A percentile compares a stretch with the other conserved stretches of the same genome.
Conservation (phyloP, 129 eudicot genomes). For the Lonicera japonica region DNA sequence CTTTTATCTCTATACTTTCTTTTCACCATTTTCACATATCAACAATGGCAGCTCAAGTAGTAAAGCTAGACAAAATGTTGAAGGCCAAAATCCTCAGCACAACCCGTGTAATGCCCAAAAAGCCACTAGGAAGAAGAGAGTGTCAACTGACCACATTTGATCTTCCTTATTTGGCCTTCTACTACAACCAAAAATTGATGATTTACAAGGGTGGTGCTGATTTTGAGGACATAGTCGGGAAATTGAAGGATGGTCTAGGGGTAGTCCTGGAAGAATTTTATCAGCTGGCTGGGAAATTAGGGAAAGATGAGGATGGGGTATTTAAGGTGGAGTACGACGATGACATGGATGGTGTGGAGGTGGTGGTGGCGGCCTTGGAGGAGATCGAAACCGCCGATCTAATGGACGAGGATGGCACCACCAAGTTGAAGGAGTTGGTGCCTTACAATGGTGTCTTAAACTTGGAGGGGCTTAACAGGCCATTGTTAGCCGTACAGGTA, state of each 20-base stretch:
- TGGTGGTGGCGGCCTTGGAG: conserved; percentile 53
- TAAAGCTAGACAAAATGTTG: conserved; percentile 22
- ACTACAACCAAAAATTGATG: conserved; percentile 79
- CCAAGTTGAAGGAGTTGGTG: conserved; percentile 59
- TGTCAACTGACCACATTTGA: conserved; percentile 86
- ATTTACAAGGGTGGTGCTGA: conserved; percentile 53
- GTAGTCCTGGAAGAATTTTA: conserved; percentile 76
- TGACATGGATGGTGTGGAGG: conserved; percentile 80
- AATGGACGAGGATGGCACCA: conserved; percentile 51
- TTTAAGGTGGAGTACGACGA: conserved; percentile 90
- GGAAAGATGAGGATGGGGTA: conserved; percentile 87
- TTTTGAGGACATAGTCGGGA: conserved; percentile 48
- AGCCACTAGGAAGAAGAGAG: conserved; percentile 63
- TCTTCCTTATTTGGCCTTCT: conserved; percentile 88
- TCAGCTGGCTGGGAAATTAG: conserved; percentile 83
- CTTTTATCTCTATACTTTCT: not conserved
- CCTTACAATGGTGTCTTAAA: conserved; percentile 72
- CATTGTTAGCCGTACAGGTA: conserved; percentile 81
- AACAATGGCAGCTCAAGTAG: conserved; percentile 35
- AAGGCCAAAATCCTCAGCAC: conserved; percentile 48
- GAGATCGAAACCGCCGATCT: conserved; percentile 47
- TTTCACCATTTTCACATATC: not conserved
- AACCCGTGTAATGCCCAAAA: conserved; percentile 63
- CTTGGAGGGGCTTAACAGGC: conserved; percentile 82
- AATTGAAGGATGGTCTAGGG: conserved; percentile 59